Evolutionary conservation across 2,329 filamentous ascomycete genomes (phyloP), one percentile per base, ranked within the genome.

Genomic region (Alternaria postmessia): DNA sequence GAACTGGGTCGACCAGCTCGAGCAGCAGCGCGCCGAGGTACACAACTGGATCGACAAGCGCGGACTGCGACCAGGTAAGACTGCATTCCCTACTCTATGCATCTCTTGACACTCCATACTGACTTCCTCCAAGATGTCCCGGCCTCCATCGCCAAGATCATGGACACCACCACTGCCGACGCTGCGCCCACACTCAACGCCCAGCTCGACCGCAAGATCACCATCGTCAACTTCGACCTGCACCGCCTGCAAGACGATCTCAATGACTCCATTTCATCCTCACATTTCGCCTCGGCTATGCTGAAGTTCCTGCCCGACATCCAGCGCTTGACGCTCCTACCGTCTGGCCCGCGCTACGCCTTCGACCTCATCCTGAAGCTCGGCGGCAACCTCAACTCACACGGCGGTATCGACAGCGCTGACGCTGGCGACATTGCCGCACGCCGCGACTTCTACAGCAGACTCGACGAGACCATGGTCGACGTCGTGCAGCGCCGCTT

Each of bases 131-230:
- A 85, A 85, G 83, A 85, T 61, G 83, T 86, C 8, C 83, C 83
- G 32, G 79, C 82, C 32, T 79, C 77, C 60, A 85, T 86, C 62
- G 83, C 83, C 43, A 80, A 82, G 64, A 81, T 82, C 61, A 85
- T 86, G 83, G 83, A 85, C 72, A 77, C 76, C 26, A 78, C 81
- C 46, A 81, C 80, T 6, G 80, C 82, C 20, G 80, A 83, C 62
- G 81, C 82, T 22, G 83, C 83, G 34, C 74, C 79, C 34, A 84
- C 83, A 2, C 81, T 86, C 62, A 85, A 85, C 70, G 83, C 82
- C n/a, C 83, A 86, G 70, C 82, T 86, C 62, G 83, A 86, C 73
- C 83, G 83, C 79, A 85, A 85, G 68, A 86, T 86, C 76, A 85
- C 83, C 38, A 85, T 86, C 56, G 83, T 86, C 56, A 85, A 86